Percentiles rank a stretch among this genome's conserved stretches.
These are phyloP conservation scores for Lophiostoma macrostomum DNA, from an alignment of 495 filamentous ascomycete species.

Conservation along the genomic window DNA sequence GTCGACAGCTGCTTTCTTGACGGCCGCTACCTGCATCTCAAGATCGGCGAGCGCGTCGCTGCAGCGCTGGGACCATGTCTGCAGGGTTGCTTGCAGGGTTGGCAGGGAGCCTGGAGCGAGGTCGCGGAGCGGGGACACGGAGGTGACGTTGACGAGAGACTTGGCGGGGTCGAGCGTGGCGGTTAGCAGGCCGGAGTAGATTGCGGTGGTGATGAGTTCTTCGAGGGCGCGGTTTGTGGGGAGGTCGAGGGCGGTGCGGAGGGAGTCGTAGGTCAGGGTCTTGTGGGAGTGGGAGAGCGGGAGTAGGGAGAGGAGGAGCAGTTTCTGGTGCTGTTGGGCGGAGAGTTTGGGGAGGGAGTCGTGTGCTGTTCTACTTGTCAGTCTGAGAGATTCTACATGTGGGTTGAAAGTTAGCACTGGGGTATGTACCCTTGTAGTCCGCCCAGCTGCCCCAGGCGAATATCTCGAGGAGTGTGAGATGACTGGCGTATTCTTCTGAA, in stretches of 20 bases:
- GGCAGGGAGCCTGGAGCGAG: constrained; percentile 67
- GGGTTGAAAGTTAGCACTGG: background rate
- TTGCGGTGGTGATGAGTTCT: constrained; percentile 81
- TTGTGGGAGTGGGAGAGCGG: constrained; percentile 59
- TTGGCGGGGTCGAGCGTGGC: constrained; percentile 77
- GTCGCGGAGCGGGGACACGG: constrained; percentile 81
- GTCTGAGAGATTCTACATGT: no score
- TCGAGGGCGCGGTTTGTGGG: constrained; percentile 70
- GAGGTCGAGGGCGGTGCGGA: constrained; percentile 66
- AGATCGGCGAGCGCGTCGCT: constrained; percentile 69
- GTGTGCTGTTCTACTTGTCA: constrained; percentile 51
- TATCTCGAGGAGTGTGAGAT: constrained; percentile 77
- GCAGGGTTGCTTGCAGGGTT: constrained; percentile 61
- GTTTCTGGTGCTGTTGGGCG: constrained; percentile 72
- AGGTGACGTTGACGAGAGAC: constrained; percentile 68
- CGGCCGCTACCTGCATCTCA: constrained; percentile 64
- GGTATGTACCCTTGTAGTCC: constrained; percentile 60
- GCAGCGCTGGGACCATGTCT: constrained; percentile 75
- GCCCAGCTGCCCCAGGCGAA: constrained; percentile 91
- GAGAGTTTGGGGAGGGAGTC: constrained; percentile 67
- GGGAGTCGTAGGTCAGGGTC: constrained; percentile 67
- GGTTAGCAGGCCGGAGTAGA: constrained; percentile 78
- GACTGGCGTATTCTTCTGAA: constrained; percentile 51
- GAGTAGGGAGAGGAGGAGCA: constrained; percentile 85
- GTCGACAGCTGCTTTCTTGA: constrained; percentile 52